Base-by-base conservation (phyloP, 2,329 filamentous ascomycete species). In the Colletotrichum lentis region DNA sequence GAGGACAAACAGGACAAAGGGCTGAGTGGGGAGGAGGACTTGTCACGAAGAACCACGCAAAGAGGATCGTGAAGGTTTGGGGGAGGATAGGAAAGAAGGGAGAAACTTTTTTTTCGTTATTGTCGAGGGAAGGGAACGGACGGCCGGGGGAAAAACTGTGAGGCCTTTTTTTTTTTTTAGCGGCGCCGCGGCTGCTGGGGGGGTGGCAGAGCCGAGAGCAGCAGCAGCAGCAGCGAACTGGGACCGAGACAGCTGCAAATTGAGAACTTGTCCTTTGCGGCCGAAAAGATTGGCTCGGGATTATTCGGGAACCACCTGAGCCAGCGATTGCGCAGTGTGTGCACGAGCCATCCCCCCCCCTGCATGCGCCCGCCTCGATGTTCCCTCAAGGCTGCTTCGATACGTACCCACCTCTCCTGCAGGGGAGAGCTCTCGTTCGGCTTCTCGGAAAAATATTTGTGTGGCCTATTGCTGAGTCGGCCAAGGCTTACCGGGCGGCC, bases 1-100 rank as follows among this genome's bases (percentile, higher is more conserved):
- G 64, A 65, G 7, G 27, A 31, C 27, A 72, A 64, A 37, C 72
- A 73, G 70, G 66, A 70, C 72, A 72, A 76, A 73, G 69, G 74
- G 73, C 71, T 74, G 77, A 78, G 78, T 69, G 77, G 78, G 77
- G 76, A 77, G 73, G 68, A 22, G 27, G 10, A 59, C 57, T 62
- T 54, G 53, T 64, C 67, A 70, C 69, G 69, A 71, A 68, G 49
- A 46, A 55, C 62, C 63, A 62, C 61, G 64, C 60, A 62, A 70
- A 52, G 64, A 31, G 67, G 55, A 63, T 66, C 69, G 69, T 71
- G 67, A 69, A 41, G 35, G 61, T 67, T 49, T 31, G 8, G 62
- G 24, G 52, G n/a, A 39, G 27, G 20, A 31, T 54, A 39, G 18
- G 20, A 47, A 24, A 49, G 31, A 60, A 57, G 54, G 52, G 50